Conservation (phyloP, 805 yeast genomes). For the Ogataea degrootiae region DNA sequence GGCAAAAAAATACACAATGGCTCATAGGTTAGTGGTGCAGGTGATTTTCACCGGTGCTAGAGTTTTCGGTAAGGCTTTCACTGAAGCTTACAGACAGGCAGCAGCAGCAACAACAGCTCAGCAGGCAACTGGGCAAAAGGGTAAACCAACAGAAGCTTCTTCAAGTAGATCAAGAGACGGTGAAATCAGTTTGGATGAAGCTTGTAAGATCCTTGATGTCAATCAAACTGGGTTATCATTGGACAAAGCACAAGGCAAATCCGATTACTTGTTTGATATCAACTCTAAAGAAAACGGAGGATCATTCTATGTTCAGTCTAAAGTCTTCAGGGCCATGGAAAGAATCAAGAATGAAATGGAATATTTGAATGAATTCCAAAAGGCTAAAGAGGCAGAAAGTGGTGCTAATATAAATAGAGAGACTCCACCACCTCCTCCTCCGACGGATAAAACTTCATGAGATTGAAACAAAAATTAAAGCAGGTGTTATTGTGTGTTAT, state of each 20-base stretch:
- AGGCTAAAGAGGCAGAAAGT: constrained; percentile 19
- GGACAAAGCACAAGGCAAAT: constrained; percentile 64
- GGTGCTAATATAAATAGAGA: not conserved
- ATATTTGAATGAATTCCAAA: constrained; percentile 41
- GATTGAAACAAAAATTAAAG: too few relatives aligned
- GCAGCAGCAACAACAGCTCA: constrained; percentile 87
- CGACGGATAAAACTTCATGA: not conserved
- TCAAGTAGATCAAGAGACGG: constrained; percentile 51
- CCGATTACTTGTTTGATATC: constrained; percentile 77
- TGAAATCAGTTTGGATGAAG: constrained; percentile 84
- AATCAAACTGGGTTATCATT: constrained; percentile 51
- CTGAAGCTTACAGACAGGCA: constrained; percentile 96
- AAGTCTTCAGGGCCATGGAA: constrained; percentile 92
- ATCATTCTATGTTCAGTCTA: constrained; percentile 87
- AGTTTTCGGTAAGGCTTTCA: constrained; percentile 92
- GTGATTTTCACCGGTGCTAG: constrained; percentile 92
- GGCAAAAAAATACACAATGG: constrained; percentile 38
- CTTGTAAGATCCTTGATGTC: constrained; percentile 83
- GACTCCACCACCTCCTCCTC: not conserved
- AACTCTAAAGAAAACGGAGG: constrained; percentile 96
- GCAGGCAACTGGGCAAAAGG: constrained; percentile 28
- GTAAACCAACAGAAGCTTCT: constrained; percentile 35
- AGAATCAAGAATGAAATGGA: constrained; percentile 76
- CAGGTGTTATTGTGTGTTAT: too few relatives aligned
- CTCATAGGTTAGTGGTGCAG: constrained; percentile 86